Base-by-base conservation (phyloP, 306 rosid species). In the Begonia peltatifolia region DNA sequence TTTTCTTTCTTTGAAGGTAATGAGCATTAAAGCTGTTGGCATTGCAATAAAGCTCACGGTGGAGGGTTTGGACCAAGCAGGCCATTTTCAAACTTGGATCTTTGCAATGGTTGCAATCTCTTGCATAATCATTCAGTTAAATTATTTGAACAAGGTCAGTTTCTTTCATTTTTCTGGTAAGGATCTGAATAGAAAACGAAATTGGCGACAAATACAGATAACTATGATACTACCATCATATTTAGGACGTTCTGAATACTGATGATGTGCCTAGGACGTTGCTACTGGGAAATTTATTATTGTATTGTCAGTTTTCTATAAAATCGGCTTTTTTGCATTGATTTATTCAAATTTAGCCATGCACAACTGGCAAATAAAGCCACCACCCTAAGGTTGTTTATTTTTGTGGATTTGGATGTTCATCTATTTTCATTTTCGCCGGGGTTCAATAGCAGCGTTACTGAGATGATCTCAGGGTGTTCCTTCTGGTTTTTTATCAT, bases 21-120 rank as follows among this genome's bases (percentile, higher is more conserved):
- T 86, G 95, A 86, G 95, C 43, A n/a, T 82, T 56, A 86, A 86
- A 71, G 95, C 95, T 17, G 71, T 86, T 49, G 95, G 95, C 59
- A 87, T 73, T 69, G 95, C 95, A 2, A 87, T 87, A 55, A 67
- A 87, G 59, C 95, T 87, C 68, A 77, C 95, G 52, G 3, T 87
- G 44, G 95, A 82, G 74, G 95, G 95, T 52, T 74, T 74, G 56
- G 79, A 72, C 79, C 95, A 82, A 73, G 50, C 65, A 61, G 46
- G 49, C 56, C 77, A 67, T 74, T 80, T 75, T 66, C 93, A 87
- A 65, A 77, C 95, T 30, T 87, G 95, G 95, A 55, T 87, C 66
- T 87, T 87, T 71, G 73, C 71, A 12, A 79, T 78, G 95, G 80
- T 87, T 43, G 73, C 83, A 41, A 56, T 80, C 47, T 73, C 84